Evolutionary conservation across 768 basidiomycete genomes (phyloP), one percentile per base, ranked within the genome.

Genomic region (Ramaria sp.): DNA sequence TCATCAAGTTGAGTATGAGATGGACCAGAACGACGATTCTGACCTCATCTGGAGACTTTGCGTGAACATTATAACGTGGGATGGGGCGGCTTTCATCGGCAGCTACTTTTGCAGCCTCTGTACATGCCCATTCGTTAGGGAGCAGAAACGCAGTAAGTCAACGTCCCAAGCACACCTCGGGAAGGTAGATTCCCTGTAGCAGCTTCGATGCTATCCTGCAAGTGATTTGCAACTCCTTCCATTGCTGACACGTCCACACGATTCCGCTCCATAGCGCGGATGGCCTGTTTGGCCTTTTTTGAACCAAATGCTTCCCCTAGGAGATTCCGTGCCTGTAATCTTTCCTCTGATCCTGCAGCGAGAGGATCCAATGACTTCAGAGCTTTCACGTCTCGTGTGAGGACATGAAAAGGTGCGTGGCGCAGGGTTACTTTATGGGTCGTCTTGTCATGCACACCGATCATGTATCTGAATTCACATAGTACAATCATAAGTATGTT

Each of bases 261-360:
- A 71, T 94, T 95, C 61, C 95, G 80, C 70, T 94, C 92, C 53
- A 79, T 80, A 4, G 91, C 87, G 53, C 80, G 80, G 65, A 97
- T 93, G 30, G 82, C 83, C 10, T 82, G 80, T 68, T 91, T 87
- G 46, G 92, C 91, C 67, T 96, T 98, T 72, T 92, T 90, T 24
- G 93, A 95, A 20, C 95, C 95, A 61, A 99, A 99, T 1, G 88
- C 81, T 68, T 92, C 86, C 33, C 95, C 93, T 1, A 99, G 79
- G n/a, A 80, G 75, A 54, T 80, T 88, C 42, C 84, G 78, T 15
- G 84, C 85, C 51, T 83, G 77, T 41, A 78, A 71, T 57, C 78
- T 82, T 58, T 83, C 78, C 48, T 74, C 62, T 50, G 81, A 77
- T 7, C 77, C 77, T 12, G 74, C 70, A 4, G 78, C 70, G 31